Percentiles rank a stretch among this genome's conserved stretches.
phyloP scores from a whole-genome alignment of 1,284 basidiomycete genomes.

The Farysia itapuensis region DNA sequence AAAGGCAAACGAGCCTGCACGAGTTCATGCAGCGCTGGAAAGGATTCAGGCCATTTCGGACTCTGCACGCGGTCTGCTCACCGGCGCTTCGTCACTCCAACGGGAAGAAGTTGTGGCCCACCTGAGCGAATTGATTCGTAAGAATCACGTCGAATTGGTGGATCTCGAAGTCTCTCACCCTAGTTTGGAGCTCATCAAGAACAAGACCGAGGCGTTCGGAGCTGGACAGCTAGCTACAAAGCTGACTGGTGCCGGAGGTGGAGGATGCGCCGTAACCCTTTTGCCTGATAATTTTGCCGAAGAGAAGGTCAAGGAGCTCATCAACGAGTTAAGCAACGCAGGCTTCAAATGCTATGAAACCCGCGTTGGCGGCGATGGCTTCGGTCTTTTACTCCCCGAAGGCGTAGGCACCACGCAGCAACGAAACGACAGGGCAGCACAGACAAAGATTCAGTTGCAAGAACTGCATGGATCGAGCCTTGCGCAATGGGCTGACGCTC shows the following conservation, averaged over 20 bases:
- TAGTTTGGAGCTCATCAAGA: constrained; percentile 78
- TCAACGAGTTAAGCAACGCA: constrained; percentile 57
- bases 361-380: constrained; percentile 85
- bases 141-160: constrained; percentile 85
- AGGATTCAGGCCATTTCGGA: constrained; percentile 41
- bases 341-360: constrained; percentile 87
- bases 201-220: constrained; percentile 71
- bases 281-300: constrained; percentile 74
- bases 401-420: background rate
- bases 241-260: constrained; percentile 96
- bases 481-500: constrained; percentile 13
- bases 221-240: constrained; percentile 74
- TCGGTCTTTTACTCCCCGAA: constrained; percentile 72
- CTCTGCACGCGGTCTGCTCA: constrained; percentile 39
- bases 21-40: constrained; percentile 33
- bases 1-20: constrained; percentile 68
- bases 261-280: constrained; percentile 93
- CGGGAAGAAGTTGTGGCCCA: constrained; percentile 18
- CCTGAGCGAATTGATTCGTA: constrained; percentile 66
- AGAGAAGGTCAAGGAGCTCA: constrained; percentile 26
- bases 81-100: constrained; percentile 9
- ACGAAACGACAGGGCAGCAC: constrained; percentile 7
- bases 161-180: constrained; percentile 92
- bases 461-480: constrained; percentile 11
- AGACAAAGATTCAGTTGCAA: constrained; percentile 14